Conservation (phyloP, 2,329 filamentous ascomycete species). For the Aspergillus unguis region DNA sequence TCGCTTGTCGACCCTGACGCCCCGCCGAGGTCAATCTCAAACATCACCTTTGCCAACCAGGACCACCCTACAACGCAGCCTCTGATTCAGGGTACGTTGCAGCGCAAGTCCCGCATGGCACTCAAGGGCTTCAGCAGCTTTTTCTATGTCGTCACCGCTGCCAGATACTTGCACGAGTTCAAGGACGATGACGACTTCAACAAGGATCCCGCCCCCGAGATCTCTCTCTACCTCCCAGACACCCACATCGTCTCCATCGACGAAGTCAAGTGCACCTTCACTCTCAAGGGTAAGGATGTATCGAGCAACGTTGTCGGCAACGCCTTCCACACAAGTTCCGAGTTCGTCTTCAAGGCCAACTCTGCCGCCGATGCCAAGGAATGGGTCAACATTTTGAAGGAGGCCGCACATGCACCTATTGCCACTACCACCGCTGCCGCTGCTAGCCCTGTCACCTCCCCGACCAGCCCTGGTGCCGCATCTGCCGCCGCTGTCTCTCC, state of each 20-base stretch:
- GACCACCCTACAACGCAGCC: conserved; percentile 74
- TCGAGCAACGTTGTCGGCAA: conserved; percentile 72
- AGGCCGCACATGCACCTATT: conserved; percentile 22
- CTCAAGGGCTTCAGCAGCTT: conserved; percentile 71
- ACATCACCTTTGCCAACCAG: conserved; percentile 84
- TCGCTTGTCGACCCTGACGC: conserved; percentile 75
- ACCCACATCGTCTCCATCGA: conserved; percentile 69
- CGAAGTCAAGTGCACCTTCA: conserved; percentile 89
- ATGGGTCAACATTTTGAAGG: conserved; percentile 73
- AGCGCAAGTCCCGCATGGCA: conserved; percentile 87
- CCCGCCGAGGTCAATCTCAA: conserved; percentile 68
- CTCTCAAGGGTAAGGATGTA: conserved; percentile 90
- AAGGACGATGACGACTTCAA: conserved; percentile 78
- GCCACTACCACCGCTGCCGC: conserved; percentile 15
- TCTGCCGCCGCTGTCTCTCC: conserved; percentile 7
- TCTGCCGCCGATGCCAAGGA: conserved; percentile 74
- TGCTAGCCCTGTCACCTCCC: conserved; percentile 10
- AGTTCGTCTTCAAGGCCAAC: conserved; percentile 84
- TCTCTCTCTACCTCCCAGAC: conserved; percentile 89
- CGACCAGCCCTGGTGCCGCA: conserved; percentile 1
- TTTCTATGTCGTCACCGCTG: conserved; percentile 87
- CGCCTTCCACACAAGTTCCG: conserved; percentile 74
- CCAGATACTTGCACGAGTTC: conserved; percentile 91
- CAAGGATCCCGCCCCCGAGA: conserved; percentile 64
- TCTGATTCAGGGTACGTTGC: conserved; percentile 80